Conservation (phyloP, 257 asterid genomes). For the Prunella vulgaris region DNA sequence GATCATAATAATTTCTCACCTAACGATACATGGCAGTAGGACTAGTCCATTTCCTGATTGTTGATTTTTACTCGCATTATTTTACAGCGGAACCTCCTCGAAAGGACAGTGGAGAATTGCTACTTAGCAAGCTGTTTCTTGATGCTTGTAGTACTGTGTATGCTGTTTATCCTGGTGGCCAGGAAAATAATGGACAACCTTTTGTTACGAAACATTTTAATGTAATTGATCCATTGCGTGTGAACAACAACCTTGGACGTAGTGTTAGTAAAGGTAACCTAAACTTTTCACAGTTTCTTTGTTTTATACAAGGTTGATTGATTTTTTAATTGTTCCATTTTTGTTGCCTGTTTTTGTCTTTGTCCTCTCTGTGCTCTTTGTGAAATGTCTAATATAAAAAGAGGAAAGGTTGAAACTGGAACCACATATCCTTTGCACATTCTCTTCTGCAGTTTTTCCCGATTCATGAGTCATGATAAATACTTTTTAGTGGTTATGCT, state of each 20-base stretch:
- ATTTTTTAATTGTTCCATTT: not conserved
- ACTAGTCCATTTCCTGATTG: slow-evolving; percentile 7
- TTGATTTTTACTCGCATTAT: slow-evolving; percentile 17
- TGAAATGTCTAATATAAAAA: not conserved
- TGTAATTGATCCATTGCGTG: slow-evolving; percentile 96
- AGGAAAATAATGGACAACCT: slow-evolving; percentile 77
- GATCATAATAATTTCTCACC: too few species aligned
- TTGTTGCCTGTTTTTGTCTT: not conserved
- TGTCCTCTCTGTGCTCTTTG: not conserved
- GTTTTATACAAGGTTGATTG: not conserved
- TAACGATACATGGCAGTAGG: slow-evolving; percentile 4
- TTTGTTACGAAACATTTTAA: slow-evolving; percentile 89
- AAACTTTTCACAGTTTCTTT: slow-evolving; percentile 2
- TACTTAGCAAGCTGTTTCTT: slow-evolving; percentile 87
- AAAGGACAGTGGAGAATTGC: slow-evolving; percentile 79
- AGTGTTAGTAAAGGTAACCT: slow-evolving; percentile 95
- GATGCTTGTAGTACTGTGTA: slow-evolving; percentile 85
- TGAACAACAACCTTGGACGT: slow-evolving; percentile 97
- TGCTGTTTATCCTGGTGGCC: slow-evolving; percentile 90
- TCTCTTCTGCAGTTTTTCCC: slow-evolving; percentile 12
- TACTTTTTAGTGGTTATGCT: not conserved
- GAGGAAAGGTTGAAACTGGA: not conserved
- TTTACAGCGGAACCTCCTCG: slow-evolving; percentile 84
- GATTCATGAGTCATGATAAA: not conserved
- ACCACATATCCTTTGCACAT: not conserved